These are phyloP conservation scores for Pochonia chlamydosporia DNA, from an alignment of 2,329 filamentous ascomycete genomes.

Conservation along the genomic window DNA sequence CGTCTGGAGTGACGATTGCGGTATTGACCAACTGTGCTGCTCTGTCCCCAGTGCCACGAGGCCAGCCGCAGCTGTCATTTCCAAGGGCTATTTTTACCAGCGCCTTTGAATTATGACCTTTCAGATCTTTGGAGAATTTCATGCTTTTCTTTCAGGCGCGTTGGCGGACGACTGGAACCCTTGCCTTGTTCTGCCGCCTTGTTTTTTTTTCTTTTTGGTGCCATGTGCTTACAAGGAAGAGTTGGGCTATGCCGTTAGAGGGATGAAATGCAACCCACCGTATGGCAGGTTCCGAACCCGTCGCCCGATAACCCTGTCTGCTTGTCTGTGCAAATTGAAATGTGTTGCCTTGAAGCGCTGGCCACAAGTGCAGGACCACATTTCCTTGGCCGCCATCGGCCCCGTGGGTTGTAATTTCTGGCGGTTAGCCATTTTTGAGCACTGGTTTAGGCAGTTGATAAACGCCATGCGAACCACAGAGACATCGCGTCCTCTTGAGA, in stretches of 20 bases:
- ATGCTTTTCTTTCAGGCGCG: neutral
- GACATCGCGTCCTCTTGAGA: too few species aligned
- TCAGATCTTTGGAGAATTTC: neutral
- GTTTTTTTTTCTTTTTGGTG: neutral
- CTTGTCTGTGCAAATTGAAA: too few species aligned
- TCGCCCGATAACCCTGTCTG: neutral
- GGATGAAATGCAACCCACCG: neutral
- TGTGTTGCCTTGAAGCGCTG: too few species aligned
- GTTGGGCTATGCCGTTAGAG: neutral
- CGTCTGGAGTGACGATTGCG: neutral
- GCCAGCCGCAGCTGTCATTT: neutral
- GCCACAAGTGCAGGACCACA: too few species aligned
- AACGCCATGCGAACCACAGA: too few species aligned
- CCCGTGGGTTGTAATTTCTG: too few species aligned
- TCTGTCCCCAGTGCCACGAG: neutral
- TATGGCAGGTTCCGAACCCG: slow-evolving; percentile 7
- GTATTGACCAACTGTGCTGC: neutral
- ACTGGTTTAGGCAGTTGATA: too few species aligned
- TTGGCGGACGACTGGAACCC: too few species aligned
- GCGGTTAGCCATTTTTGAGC: too few species aligned
- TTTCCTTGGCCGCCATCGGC: too few species aligned
- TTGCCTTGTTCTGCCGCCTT: neutral
- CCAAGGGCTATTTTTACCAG: neutral
- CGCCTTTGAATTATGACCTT: neutral
- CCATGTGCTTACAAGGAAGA: slow-evolving; percentile 1